Evolutionary conservation across 768 basidiomycete species (phyloP).

Genomic region (Hemileccinum impolitum): DNA sequence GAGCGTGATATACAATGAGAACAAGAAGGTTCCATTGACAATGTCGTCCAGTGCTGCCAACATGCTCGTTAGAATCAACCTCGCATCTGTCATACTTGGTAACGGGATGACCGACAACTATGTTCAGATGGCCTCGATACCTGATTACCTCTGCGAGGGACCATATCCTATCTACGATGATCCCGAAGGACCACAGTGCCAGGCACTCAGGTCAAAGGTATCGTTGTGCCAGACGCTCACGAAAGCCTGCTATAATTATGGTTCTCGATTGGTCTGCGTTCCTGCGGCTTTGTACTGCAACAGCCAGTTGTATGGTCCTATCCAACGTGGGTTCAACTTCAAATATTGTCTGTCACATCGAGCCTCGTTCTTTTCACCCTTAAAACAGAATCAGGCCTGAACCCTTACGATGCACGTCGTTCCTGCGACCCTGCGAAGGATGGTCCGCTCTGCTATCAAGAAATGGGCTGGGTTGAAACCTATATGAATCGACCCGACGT

Average conservation of each 20-base stretch:
- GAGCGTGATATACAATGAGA: constrained; percentile 74
- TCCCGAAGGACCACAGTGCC: constrained; percentile 63
- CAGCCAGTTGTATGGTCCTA: constrained; percentile 63
- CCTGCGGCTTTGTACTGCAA: constrained; percentile 81
- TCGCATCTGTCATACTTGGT: constrained; percentile 80
- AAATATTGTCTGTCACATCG: not conserved
- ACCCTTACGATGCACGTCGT: constrained; percentile 85
- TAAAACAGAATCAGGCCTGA: constrained; percentile 62
- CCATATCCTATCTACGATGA: constrained; percentile 80
- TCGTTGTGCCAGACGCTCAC: constrained; percentile 74
- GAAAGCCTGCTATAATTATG: constrained; percentile 63
- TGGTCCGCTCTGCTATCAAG: constrained; percentile 68
- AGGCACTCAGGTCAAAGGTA: constrained; percentile 57
- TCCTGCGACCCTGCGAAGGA: constrained; percentile 71
- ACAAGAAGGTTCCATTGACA: constrained; percentile 50
- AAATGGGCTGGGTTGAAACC: constrained; percentile 85
- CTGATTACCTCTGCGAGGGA: constrained; percentile 81
- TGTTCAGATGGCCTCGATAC: constrained; percentile 74
- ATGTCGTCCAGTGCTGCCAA: constrained; percentile 41
- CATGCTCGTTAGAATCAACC: constrained; percentile 64
- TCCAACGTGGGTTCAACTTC: constrained; percentile 53
- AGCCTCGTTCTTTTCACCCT: not conserved
- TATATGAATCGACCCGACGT: constrained; percentile 79
- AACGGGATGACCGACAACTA: constrained; percentile 86
- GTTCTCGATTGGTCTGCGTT: constrained; percentile 62